Base-by-base conservation (phyloP, 768 basidiomycete genomes). In the Boletellus ananas region DNA sequence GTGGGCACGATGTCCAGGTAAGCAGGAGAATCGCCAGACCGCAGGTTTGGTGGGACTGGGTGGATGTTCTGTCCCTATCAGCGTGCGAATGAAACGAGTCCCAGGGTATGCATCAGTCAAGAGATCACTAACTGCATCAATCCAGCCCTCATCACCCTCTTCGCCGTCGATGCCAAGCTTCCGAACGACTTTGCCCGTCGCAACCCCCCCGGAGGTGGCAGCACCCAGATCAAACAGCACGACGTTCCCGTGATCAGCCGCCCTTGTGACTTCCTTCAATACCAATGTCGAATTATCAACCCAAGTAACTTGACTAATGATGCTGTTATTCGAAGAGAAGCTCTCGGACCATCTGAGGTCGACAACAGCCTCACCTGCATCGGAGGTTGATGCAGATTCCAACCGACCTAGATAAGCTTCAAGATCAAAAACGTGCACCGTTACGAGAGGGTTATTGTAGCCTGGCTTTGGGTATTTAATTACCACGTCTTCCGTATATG, bases 71-170 rank as follows among this genome's bases (percentile, higher is more conserved):
- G 87, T 16, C 67, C 73, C 87, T 90, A 58, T 45, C 33, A 55
- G 44, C 18, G 31, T 52, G 48, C 48, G 39, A 58, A 52, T 43
- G 34, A 50, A 38, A 60, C 54, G 34, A 58, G 47, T 48, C 35
- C 17, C 40, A 17, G 36, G 44, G 37, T 48, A 23, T 46, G 31
- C n/a, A 38, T 47, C 42, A 51, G 23, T 40, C n/a, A 37, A 51
- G 23, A 16, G 21, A 42, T 46, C 27, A 74, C 85, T 52, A 55
- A 91, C 93, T 52, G 80, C 72, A 44, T 97, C 90, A 54, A 97
- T 92, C 96, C 96, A 99, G 1, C 96, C 96, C 34, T 83, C 82
- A 61, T 96, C 95, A 0, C 84, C 87, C 61, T 95, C 78, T 59
- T 94, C 94, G 6, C 91, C 95, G 33, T 84, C 63, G 62, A 81